Evolutionary conservation across 2,329 filamentous ascomycete species (phyloP).

Genomic region (Chrysoporthe cubensis): DNA sequence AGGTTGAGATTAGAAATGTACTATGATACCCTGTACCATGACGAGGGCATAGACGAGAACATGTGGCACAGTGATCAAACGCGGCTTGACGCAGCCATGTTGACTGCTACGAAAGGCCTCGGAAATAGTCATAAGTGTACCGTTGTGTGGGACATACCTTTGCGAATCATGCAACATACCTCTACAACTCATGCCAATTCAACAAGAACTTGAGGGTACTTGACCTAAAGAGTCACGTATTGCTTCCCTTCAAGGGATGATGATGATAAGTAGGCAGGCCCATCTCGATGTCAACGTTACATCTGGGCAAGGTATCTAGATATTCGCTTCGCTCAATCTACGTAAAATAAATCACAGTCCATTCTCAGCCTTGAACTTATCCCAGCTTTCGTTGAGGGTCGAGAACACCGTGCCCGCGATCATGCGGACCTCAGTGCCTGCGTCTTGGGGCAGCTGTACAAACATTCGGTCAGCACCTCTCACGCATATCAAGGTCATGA

Average conservation of each 20-base stretch:
- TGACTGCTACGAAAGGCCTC: too few species aligned
- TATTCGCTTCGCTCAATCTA: constrained; percentile 7
- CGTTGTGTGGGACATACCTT: neutral
- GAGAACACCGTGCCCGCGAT: constrained; percentile 69
- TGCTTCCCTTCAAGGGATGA: neutral
- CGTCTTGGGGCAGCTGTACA: constrained; percentile 64
- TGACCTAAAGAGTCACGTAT: neutral
- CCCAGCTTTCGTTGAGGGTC: constrained; percentile 73
- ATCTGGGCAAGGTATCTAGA: constrained; percentile 28
- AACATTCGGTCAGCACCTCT: neutral
- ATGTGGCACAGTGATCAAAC: neutral
- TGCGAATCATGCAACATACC: too few species aligned
- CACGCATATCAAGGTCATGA: constrained; percentile 10
- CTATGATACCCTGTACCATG: constrained; percentile 10
- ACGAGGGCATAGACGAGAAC: neutral
- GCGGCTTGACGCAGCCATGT: neutral
- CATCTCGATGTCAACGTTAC: constrained; percentile 16
- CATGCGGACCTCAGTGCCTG: constrained; percentile 67
- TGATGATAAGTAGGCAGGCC: neutral
- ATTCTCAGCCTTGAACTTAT: constrained; percentile 73
- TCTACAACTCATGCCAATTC: neutral
- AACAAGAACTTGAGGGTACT: neutral
- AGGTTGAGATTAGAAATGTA: neutral
- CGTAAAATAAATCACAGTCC: constrained; percentile 50
- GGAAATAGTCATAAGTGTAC: neutral